Evolutionary conservation across 2,329 filamentous ascomycete species (phyloP).

Genomic region (Aspergillus texensis): DNA sequence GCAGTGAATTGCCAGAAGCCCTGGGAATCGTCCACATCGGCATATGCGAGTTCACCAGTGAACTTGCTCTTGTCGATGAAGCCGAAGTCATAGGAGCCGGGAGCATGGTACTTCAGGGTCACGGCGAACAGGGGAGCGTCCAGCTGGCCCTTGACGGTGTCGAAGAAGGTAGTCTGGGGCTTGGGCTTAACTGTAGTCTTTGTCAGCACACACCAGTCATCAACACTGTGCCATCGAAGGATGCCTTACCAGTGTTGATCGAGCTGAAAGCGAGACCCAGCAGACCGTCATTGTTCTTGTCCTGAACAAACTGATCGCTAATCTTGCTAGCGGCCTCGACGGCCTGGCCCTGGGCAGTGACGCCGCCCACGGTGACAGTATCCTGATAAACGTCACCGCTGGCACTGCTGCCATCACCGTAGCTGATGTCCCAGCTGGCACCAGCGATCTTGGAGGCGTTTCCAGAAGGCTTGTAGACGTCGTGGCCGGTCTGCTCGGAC

Average conservation of each 20-base stretch:
- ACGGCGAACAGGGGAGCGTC: constrained; percentile 57
- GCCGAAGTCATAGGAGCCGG: constrained; percentile 60
- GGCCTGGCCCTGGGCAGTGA: constrained; percentile 63
- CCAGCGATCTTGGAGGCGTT: constrained; percentile 52
- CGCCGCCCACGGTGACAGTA: constrained; percentile 62
- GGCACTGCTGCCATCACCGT: constrained; percentile 67
- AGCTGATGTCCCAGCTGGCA: constrained; percentile 62
- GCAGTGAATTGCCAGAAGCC: constrained; percentile 67
- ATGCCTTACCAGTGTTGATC: constrained; percentile 55
- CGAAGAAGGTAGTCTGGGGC: constrained; percentile 61
- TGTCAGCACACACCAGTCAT: neutral
- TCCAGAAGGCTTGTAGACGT: constrained; percentile 58
- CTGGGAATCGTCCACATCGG: constrained; percentile 57
- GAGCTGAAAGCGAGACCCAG: constrained; percentile 62
- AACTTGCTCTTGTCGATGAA: constrained; percentile 63
- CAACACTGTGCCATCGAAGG: too few relatives aligned
- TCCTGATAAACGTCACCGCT: constrained; percentile 68
- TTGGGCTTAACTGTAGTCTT: constrained; percentile 46
- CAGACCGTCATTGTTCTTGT: constrained; percentile 60
- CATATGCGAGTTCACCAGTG: constrained; percentile 60
- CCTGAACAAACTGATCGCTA: constrained; percentile 55
- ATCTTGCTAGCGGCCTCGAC: constrained; percentile 66
- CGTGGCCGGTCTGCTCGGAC: constrained; percentile 56
- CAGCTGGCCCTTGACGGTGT: constrained; percentile 57
- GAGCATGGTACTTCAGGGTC: constrained; percentile 55